Conservation (phyloP, 768 basidiomycete genomes). For the Lactarius evosmus region DNA sequence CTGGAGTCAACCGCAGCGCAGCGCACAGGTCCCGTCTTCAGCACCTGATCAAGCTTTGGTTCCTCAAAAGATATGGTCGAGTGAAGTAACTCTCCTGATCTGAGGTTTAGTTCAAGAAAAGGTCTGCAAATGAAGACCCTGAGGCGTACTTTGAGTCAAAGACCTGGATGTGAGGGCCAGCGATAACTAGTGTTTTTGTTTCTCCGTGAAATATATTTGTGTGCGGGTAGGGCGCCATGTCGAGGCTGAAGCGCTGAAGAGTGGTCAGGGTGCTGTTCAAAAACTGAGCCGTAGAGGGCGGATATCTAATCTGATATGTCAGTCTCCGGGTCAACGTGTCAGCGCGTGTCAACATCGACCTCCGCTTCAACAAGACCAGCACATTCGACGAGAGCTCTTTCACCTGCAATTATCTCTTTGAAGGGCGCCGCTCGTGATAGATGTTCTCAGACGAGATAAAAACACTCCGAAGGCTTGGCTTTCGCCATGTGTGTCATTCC, state of each 20-base stretch:
- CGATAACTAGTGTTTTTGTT: slow-evolving; percentile 42
- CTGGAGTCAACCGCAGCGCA: slow-evolving; percentile 51
- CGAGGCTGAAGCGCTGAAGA: not conserved
- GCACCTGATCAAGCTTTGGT: slow-evolving; percentile 35
- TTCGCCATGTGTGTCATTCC: slow-evolving; percentile 23
- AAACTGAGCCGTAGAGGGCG: not conserved
- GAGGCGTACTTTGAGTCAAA: slow-evolving; percentile 52
- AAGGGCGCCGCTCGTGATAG: not conserved
- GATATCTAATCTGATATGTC: slow-evolving; percentile 23
- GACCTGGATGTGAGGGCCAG: slow-evolving; percentile 63
- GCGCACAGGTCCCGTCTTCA: slow-evolving; percentile 55
- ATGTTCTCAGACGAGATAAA: slow-evolving; percentile 28
- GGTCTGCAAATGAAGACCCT: not conserved
- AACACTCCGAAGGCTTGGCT: slow-evolving; percentile 24
- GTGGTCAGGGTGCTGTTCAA: not conserved
- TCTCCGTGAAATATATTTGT: slow-evolving; percentile 44
- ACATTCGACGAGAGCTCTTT: not conserved
- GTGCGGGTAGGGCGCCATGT: slow-evolving; percentile 41
- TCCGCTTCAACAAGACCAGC: not conserved
- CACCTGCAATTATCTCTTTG: not conserved
- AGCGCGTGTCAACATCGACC: not conserved
- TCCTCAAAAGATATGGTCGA: slow-evolving; percentile 41
- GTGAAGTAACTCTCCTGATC: slow-evolving; percentile 50
- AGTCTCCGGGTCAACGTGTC: not conserved
- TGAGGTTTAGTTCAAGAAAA: slow-evolving; percentile 32